Conservation (phyloP, 345 rosid genomes). For the Eucalyptus dawsonii region DNA sequence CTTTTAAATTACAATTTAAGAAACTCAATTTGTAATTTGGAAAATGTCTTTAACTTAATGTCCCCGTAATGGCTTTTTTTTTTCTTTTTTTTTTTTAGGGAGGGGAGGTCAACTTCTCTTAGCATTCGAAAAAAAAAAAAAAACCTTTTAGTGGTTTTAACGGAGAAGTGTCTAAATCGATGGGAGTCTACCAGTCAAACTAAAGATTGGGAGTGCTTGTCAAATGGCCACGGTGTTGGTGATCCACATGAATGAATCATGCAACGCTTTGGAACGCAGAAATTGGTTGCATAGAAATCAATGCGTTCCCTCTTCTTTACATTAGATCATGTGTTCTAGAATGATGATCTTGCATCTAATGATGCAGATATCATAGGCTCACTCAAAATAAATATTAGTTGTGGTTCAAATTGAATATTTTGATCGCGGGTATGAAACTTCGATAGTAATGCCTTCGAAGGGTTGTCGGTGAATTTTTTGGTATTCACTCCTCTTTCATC, state of each 20-base stretch:
- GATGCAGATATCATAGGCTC: not conserved
- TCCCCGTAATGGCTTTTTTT: no score
- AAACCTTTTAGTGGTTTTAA: not conserved
- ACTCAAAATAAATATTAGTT: not conserved
- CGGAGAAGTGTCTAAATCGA: not conserved
- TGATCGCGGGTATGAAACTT: not conserved
- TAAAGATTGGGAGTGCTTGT: not conserved
- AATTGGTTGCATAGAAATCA: not conserved
- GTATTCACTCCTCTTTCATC: not conserved
- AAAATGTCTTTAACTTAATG: no score
- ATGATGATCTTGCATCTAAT: not conserved
- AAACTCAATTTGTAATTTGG: no score
- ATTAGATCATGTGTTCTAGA: not conserved
- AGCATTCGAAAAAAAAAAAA: no score
- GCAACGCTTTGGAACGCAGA: not conserved
- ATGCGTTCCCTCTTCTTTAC: not conserved
- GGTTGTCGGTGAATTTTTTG: not conserved
- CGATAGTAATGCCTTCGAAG: not conserved
- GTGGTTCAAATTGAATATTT: not conserved
- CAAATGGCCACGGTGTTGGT: not conserved
- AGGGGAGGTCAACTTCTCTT: no score
- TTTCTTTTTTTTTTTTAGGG: no score
- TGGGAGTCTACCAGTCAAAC: not conserved
- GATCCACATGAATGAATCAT: not conserved
- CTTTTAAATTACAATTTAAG: no score